Percentiles rank a stretch among this genome's conserved stretches.
Evolutionary conservation across 2,329 filamentous ascomycete species (phyloP).

Genomic region (Scopulariopsis brevicaulis): DNA sequence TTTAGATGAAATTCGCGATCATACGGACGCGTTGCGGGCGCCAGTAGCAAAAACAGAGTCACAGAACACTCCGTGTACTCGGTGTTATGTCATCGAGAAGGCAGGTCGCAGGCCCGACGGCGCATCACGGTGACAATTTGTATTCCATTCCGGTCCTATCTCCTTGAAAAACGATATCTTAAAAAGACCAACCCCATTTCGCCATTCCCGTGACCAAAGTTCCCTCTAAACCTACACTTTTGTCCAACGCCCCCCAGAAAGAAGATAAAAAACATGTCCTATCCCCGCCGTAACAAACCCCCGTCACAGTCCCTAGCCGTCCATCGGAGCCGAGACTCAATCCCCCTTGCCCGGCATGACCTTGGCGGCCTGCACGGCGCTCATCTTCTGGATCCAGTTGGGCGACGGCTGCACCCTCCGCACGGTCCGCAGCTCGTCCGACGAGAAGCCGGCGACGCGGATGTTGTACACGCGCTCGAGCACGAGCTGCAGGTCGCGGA

Average conservation of each 20-base stretch:
- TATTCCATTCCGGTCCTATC: not conserved
- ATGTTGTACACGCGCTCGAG: conserved; percentile 83
- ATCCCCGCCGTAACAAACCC: not conserved
- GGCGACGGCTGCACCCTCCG: conserved; percentile 82
- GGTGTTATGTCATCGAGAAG: not conserved
- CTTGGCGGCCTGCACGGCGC: conserved; percentile 89
- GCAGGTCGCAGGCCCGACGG: not conserved
- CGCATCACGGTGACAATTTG: not conserved
- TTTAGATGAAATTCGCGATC: not conserved
- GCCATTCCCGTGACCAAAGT: not conserved
- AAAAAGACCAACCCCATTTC: not conserved
- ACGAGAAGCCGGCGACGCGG: conserved; percentile 85
- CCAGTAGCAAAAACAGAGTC: not conserved
- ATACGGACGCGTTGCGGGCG: not conserved
- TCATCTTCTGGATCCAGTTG: conserved; percentile 95
- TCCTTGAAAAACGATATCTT: not conserved
- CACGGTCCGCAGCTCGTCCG: conserved; percentile 88
- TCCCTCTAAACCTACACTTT: not conserved
- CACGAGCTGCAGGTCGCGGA: conserved; percentile 73
- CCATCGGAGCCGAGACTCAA: conserved; percentile 29
- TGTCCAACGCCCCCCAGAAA: not conserved
- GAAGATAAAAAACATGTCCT: not conserved
- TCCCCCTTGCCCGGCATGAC: conserved; percentile 55
- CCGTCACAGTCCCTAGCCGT: conserved; percentile 13
- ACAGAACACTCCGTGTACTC: not conserved